A percentile compares a stretch with the other conserved stretches of the same genome.
These are phyloP conservation scores for Hebeloma cylindrosporum DNA, from an alignment of 768 basidiomycete species.

Conservation along the genomic window DNA sequence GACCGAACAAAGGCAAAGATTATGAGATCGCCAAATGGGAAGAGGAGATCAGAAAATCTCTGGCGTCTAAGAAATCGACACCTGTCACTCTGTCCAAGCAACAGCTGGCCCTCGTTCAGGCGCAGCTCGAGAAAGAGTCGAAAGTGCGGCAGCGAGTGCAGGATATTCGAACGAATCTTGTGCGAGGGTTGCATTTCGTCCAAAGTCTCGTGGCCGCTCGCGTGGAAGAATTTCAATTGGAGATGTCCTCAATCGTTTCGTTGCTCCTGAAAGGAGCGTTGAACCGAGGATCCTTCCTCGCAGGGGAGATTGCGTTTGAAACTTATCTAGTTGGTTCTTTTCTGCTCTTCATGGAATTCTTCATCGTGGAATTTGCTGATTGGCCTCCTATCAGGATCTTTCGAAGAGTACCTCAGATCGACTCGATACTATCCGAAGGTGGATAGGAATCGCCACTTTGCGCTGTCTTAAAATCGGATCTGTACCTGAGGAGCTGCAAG, in stretches of 20 bases:
- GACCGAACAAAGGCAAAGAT: slow-evolving; percentile 76
- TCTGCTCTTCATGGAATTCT: neutral
- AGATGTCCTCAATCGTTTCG: slow-evolving; percentile 57
- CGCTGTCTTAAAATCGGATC: slow-evolving; percentile 64
- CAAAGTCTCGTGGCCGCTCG: slow-evolving; percentile 54
- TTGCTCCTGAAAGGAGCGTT: slow-evolving; percentile 69
- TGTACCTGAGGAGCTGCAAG: slow-evolving; percentile 70
- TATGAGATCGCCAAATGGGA: slow-evolving; percentile 95
- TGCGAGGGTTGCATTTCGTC: slow-evolving; percentile 71
- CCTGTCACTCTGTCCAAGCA: slow-evolving; percentile 69
- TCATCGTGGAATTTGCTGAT: slow-evolving; percentile 4
- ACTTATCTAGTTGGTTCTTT: slow-evolving; percentile 71
- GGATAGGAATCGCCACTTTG: slow-evolving; percentile 84
- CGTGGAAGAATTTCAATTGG: slow-evolving; percentile 50
- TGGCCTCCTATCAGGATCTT: slow-evolving; percentile 50
- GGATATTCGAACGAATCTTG: slow-evolving; percentile 50
- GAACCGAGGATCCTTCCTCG: slow-evolving; percentile 56
- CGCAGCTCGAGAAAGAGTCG: slow-evolving; percentile 81
- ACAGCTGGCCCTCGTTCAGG: slow-evolving; percentile 79
- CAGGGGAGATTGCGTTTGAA: slow-evolving; percentile 62
- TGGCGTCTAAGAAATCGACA: slow-evolving; percentile 77
- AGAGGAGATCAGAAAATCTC: slow-evolving; percentile 81
- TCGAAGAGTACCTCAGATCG: slow-evolving; percentile 74
- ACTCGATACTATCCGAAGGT: slow-evolving; percentile 62
- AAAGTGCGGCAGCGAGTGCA: slow-evolving; percentile 62